A percentile compares a stretch with the other conserved stretches of the same genome.
Conservation (phyloP, 2,329 filamentous ascomycete species). For the Knufia fluminis region DNA sequence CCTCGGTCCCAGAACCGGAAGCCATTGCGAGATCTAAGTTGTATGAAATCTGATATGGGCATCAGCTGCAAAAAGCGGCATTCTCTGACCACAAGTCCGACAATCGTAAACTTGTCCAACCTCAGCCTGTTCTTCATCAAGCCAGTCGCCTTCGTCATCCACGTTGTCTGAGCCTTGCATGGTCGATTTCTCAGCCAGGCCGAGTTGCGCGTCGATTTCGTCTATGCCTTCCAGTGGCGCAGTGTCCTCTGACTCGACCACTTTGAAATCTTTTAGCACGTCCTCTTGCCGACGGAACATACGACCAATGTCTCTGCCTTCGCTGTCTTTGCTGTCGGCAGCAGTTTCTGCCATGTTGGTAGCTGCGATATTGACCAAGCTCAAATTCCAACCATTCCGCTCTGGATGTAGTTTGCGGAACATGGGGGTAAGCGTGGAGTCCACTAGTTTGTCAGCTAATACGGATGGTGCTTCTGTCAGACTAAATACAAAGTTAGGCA, state of each 20-base stretch:
- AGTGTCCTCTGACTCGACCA: constrained; percentile 22
- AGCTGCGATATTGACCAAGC: constrained; percentile 76
- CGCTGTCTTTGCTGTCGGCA: constrained; percentile 41
- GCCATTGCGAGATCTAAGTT: no score
- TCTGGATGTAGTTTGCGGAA: constrained; percentile 66
- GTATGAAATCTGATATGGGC: constrained; percentile 20
- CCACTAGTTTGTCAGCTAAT: constrained; percentile 59
- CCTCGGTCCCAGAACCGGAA: no score
- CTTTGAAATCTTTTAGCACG: constrained; percentile 57
- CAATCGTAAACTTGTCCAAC: constrained; percentile 13
- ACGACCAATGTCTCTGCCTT: constrained; percentile 65
- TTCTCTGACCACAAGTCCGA: constrained; percentile 15
- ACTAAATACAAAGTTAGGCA: constrained; percentile 67
- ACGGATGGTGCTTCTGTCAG: constrained; percentile 48
- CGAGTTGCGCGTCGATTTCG: neutral
- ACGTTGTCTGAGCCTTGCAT: neutral
- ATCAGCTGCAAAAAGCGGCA: constrained; percentile 17
- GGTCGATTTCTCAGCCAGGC: neutral
- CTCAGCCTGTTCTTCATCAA: constrained; percentile 14
- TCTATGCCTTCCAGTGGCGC: neutral
- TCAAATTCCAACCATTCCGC: constrained; percentile 64
- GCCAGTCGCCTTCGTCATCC: constrained; percentile 13
- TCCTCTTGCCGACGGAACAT: constrained; percentile 75
- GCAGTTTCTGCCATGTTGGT: constrained; percentile 66
- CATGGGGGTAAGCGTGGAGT: constrained; percentile 59